Evolutionary conservation across 2,329 filamentous ascomycete species (phyloP).

Genomic region (Cladosporium cucumerinum): DNA sequence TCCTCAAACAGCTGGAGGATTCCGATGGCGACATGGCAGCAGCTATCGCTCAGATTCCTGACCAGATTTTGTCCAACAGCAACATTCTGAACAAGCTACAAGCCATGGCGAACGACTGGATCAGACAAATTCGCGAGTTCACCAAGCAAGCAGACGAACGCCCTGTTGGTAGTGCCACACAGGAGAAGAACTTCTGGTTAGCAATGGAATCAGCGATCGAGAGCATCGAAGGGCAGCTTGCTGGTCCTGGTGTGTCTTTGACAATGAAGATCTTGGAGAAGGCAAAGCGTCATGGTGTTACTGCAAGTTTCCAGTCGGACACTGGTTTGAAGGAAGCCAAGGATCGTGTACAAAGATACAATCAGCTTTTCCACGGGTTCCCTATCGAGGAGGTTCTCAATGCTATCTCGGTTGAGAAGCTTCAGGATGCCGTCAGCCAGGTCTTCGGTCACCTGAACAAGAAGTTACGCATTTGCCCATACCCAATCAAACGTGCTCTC

Average conservation of each 20-base stretch:
- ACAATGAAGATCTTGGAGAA: constrained; percentile 94
- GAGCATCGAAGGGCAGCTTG: constrained; percentile 82
- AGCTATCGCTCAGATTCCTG: constrained; percentile 73
- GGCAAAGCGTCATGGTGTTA: constrained; percentile 96
- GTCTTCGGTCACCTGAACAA: constrained; percentile 97
- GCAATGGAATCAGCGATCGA: constrained; percentile 94
- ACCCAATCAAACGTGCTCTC: constrained; percentile 85
- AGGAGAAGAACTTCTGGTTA: constrained; percentile 99
- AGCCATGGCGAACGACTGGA: constrained; percentile 93
- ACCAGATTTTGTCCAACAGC: constrained; percentile 77
- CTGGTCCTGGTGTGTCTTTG: constrained; percentile 81
- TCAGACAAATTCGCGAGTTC: constrained; percentile 95
- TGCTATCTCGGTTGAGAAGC: constrained; percentile 81
- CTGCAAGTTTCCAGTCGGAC: constrained; percentile 93
- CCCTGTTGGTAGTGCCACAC: constrained; percentile 73
- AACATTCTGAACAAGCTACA: constrained; percentile 91
- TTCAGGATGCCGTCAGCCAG: constrained; percentile 80
- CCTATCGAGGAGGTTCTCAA: constrained; percentile 92
- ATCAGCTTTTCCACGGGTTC: constrained; percentile 97
- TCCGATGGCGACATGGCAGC: constrained; percentile 63
- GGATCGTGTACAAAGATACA: constrained; percentile 97
- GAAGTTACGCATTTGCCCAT: constrained; percentile 93
- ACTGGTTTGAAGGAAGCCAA: constrained; percentile 94
- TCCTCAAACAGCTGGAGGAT: constrained; percentile 80
- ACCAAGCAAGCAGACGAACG: constrained; percentile 91